A percentile compares a stretch with the other conserved stretches of the same genome.
Evolutionary conservation across 148 eudicot species (phyloP).

Genomic region (Cornus florida): DNA sequence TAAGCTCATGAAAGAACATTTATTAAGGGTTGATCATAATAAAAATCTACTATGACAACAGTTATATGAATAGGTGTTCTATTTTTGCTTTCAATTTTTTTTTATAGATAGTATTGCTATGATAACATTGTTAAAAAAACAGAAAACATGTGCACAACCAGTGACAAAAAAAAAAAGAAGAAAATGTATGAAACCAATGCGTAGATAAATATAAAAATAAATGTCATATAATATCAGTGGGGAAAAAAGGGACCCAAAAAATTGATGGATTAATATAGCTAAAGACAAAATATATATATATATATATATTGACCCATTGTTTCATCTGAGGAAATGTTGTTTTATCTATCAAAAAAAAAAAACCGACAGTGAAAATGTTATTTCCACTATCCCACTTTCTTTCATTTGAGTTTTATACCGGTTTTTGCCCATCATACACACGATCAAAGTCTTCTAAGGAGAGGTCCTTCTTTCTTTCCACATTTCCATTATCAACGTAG

Average conservation of each 20-base stretch:
- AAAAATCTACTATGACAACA: no score
- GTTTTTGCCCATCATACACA: slow-evolving; percentile 74
- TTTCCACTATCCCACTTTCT: not conserved
- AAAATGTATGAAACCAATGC: not conserved
- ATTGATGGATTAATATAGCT: not conserved
- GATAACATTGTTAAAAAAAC: not conserved
- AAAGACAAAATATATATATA: not conserved
- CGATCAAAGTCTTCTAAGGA: slow-evolving; percentile 59
- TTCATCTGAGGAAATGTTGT: not conserved
- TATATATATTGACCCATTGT: not conserved
- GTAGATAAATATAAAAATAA: not conserved
- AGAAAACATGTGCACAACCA: not conserved
- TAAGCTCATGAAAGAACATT: not conserved
- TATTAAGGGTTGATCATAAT: no score
- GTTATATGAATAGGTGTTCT: not conserved
- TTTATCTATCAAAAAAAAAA: not conserved
- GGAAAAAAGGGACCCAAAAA: not conserved
- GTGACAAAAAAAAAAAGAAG: not conserved
- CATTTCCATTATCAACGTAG: slow-evolving; percentile 71
- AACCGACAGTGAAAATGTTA: not conserved
- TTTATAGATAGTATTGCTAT: no score
- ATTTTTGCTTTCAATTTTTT: not conserved
- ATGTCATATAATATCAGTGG: not conserved
- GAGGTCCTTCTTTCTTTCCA: slow-evolving; percentile 65
- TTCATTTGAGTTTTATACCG: slow-evolving; percentile 44